Evolutionary conservation across 805 yeast genomes (phyloP), one percentile per base, ranked within the genome.

Genomic region (Saccharomycopsis sp.): DNA sequence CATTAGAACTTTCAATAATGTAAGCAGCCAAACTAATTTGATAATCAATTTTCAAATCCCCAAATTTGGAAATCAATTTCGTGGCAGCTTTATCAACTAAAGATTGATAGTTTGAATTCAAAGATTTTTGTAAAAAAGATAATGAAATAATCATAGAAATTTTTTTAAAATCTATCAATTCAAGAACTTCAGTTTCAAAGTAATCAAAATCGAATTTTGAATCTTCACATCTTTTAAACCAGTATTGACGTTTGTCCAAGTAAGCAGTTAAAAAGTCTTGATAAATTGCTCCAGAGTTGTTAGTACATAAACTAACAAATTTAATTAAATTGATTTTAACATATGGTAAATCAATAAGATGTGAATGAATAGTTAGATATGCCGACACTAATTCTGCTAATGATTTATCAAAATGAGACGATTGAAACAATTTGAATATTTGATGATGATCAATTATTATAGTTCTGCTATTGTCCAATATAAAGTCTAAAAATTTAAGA

Each of bases 301-400:
- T 66, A 26, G 64, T 61, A 4, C 65, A 63, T 16, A 68, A 63
- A n/a, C 23, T 40, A 4, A 81, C 59, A 31, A 71, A 53, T n/a
- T 61, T 56, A 47, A 81, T 57, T 3, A 81, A 63, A 23, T 67
- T 63, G 35, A 66, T 60, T 56, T 87, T 84, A 19, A 85, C 67
- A 17, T 63, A 70, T 19, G 84, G 81, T 20, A 79, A 51, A 6
- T 75, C 62, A 20, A 71, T 64, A 6, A 64, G 53, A 31, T 66
- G 59, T 56, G 85, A 83, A 60, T 87, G 93, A 45, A 81, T 77
- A 16, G 82, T 75, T 55, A 86, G 68, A 52, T 80, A 84, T 0
- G 88, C 74, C 43, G 80, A 60, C 37, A 74, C 67, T 4, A 81
- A 63, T 45, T 74, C 72, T 13, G 81, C 81, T 35, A 73, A 77